These are phyloP conservation scores for Solanum raphanifolium DNA, from an alignment of 257 asterid genomes.

Conservation along the genomic window DNA sequence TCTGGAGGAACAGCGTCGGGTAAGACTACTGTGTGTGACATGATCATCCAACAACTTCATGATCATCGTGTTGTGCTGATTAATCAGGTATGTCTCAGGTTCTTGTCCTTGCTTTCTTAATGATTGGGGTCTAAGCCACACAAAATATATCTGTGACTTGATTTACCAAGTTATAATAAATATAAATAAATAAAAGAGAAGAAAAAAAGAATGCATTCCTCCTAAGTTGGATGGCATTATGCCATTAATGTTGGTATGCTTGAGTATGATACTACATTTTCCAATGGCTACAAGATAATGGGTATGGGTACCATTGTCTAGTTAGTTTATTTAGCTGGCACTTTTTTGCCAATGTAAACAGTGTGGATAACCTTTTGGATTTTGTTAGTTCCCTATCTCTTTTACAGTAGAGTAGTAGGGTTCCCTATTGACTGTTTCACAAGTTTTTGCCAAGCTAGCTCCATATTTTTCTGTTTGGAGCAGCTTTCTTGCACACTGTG, in stretches of 20 bases:
- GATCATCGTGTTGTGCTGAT: slow-evolving; percentile 97
- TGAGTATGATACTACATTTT: neutral
- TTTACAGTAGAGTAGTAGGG: too few relatives aligned
- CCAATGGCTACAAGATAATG: neutral
- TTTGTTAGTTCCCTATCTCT: too few relatives aligned
- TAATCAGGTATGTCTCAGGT: slow-evolving; percentile 47
- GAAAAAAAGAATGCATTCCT: neutral
- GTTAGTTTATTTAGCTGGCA: too few relatives aligned
- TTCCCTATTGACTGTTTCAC: too few relatives aligned
- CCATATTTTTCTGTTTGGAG: too few relatives aligned
- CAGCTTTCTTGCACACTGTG: too few relatives aligned
- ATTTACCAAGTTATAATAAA: neutral
- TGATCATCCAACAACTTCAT: slow-evolving; percentile 98
- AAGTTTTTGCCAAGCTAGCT: too few relatives aligned
- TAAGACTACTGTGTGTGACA: slow-evolving; percentile 92
- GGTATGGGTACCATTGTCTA: neutral
- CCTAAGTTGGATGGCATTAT: neutral
- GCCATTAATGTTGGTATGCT: neutral
- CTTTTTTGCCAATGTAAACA: too few relatives aligned
- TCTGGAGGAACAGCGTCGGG: slow-evolving; percentile 99
- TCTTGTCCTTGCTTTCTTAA: neutral
- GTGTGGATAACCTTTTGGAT: too few relatives aligned
- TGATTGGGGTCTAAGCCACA: neutral
- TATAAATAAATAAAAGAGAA: neutral
- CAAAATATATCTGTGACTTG: neutral